Evolutionary conservation across 805 yeast genomes (phyloP), one percentile per base, ranked within the genome.

Genomic region (Clavispora fructus): DNA sequence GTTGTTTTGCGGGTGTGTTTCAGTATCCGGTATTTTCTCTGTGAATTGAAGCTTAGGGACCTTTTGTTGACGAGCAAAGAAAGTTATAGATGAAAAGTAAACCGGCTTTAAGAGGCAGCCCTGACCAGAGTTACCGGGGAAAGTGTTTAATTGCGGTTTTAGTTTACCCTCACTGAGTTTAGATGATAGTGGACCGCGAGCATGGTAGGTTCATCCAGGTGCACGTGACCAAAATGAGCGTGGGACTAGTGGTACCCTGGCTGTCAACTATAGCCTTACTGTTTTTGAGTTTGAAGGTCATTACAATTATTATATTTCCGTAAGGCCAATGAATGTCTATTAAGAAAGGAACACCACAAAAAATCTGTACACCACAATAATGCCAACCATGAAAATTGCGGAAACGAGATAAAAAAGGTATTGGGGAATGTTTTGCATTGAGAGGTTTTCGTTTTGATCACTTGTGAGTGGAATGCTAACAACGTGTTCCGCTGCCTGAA

Each of bases 401-500:
- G 62, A 44, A 14, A 59, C 51, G 12, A 54, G 50, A 39, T 61
- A 61, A 3, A 54, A 50, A 6, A 63, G 16, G 49, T 67, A 65
- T 41, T 57, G 56, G 16, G 59, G 53, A 33, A 63, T 48, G 25
- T 52, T 48, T 45, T 57, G 56, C 53, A 58, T 49, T 27, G 59
- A 51, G n/a, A 51, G 40, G n/a, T 52, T 47, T n/a, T 56, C 40
- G 8, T 58, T 33, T 41, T 60, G 67, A 23, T 63, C 67, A 45
- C 67, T 72, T 1, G 67, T 59, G 27, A 70, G 60, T 8, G 75
- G 75, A 29, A 71, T 71, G 49, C 68, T 62, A 13, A 71, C 71
- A 26, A 70, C 73, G 45, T 67, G 67, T 41, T 68, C 74, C 2
- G 73, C 72, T 1, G 75, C 74, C 51, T 60, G 70, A 43, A 56